Evolutionary conservation across 176 grass and related monocot genomes (phyloP).

Genomic region (Carex cristatella): DNA sequence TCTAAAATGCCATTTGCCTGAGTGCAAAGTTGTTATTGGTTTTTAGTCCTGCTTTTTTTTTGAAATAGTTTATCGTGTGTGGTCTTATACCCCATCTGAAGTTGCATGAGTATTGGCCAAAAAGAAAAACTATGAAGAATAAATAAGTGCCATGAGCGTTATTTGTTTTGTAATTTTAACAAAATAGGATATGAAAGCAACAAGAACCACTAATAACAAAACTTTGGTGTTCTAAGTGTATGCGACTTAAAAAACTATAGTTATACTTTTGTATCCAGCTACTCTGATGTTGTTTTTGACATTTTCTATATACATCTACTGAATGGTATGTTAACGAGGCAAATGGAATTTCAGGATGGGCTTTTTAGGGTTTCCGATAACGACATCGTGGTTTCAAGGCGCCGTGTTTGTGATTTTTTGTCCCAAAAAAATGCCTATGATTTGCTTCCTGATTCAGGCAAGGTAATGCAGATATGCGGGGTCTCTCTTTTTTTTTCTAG

Average conservation of each 20-base stretch:
- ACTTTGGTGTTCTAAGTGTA: background rate
- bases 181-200: background rate
- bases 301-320: background rate
- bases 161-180: background rate
- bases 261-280: background rate
- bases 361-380: constrained; percentile 59
- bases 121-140: background rate
- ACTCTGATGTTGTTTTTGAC: background rate
- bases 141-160: background rate
- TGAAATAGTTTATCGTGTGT: background rate
- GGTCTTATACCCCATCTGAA: background rate
- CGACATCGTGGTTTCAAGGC: constrained; percentile 58
- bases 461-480: constrained; percentile 42
- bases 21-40: background rate
- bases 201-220: background rate
- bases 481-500: background rate
- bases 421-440: constrained; percentile 72
- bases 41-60: background rate
- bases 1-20: background rate
- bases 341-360: constrained; percentile 32
- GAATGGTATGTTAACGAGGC: constrained; percentile 7
- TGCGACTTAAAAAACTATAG: background rate
- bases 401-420: constrained; percentile 55
- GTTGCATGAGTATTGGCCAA: background rate
- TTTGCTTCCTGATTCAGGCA: constrained; percentile 87